Evolutionary conservation across 495 filamentous ascomycete genomes (phyloP).

Genomic region (Lasiosphaeria ovina): DNA sequence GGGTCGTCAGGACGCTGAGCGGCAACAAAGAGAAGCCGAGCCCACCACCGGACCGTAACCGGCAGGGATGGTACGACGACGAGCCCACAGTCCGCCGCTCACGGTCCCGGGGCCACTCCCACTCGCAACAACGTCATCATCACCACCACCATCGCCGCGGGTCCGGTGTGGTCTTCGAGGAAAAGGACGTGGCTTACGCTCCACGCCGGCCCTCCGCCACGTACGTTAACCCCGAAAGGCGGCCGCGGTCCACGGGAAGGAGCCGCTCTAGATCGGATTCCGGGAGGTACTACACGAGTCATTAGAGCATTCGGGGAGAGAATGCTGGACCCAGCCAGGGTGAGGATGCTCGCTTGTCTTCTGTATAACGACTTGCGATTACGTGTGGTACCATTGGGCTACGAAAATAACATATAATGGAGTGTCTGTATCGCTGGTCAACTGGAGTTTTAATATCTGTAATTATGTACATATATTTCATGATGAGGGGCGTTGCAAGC

Average conservation of each 20-base stretch:
- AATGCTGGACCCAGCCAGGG: no score
- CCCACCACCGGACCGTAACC: constrained; percentile 14
- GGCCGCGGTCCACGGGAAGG: neutral
- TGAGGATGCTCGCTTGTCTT: no score
- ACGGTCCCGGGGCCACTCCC: constrained; percentile 14
- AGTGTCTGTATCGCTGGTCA: no score
- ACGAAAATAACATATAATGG: no score
- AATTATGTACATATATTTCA: no score
- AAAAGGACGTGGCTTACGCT: neutral
- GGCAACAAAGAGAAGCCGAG: constrained; percentile 6
- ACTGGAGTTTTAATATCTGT: no score
- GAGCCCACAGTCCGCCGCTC: neutral
- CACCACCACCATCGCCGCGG: constrained; percentile 10
- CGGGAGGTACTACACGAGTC: neutral
- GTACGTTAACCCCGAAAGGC: neutral
- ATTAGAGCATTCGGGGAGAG: neutral
- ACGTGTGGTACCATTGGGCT: no score
- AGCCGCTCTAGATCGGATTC: neutral
- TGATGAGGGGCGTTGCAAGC: no score
- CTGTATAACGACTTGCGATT: no score
- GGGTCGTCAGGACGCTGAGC: constrained; percentile 17
- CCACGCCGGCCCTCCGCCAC: neutral
- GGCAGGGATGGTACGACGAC: constrained; percentile 31
- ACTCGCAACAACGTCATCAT: constrained; percentile 12
- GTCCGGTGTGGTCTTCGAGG: neutral